phyloP scores from a whole-genome alignment of 495 filamentous ascomycete genomes.

The Penicillium longicatenatum region DNA sequence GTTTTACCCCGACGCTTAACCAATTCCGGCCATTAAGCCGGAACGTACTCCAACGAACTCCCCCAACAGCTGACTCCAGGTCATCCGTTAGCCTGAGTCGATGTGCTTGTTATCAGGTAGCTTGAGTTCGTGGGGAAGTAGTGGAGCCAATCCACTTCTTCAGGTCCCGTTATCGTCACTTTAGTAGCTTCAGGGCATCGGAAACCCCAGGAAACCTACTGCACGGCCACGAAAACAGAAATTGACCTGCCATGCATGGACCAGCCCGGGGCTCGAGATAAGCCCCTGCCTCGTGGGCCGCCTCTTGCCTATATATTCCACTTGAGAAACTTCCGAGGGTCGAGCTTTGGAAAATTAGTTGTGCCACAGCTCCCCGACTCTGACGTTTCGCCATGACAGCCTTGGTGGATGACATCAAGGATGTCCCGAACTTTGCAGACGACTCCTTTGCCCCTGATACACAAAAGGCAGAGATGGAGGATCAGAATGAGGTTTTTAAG shows the following conservation, averaged over 20 bases:
- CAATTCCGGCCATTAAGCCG: neutral
- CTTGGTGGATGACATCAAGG: slow-evolving; percentile 24
- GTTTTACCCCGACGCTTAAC: slow-evolving; percentile 9
- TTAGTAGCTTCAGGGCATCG: neutral
- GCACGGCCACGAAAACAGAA: neutral
- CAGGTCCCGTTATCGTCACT: slow-evolving; percentile 8
- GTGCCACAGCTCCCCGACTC: neutral
- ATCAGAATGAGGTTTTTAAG: slow-evolving; percentile 54
- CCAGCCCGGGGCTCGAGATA: slow-evolving; percentile 13
- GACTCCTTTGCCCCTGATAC: slow-evolving; percentile 9
- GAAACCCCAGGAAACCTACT: slow-evolving; percentile 5
- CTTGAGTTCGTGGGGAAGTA: slow-evolving; percentile 21
- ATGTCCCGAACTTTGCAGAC: slow-evolving; percentile 10
- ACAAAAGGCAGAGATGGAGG: slow-evolving; percentile 22
- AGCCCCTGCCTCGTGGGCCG: slow-evolving; percentile 1
- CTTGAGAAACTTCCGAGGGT: neutral
- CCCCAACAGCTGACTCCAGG: neutral
- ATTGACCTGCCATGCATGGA: slow-evolving; percentile 10
- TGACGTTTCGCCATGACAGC: slow-evolving; percentile 12
- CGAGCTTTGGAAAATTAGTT: neutral
- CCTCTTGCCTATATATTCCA: slow-evolving; percentile 12
- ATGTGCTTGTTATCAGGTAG: slow-evolving; percentile 17
- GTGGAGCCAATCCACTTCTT: slow-evolving; percentile 12
- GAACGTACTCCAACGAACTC: slow-evolving; percentile 12
- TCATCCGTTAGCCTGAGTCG: neutral